phyloP scores from a whole-genome alignment of 164 flowering plant species.

The Taxillus chinensis region DNA sequence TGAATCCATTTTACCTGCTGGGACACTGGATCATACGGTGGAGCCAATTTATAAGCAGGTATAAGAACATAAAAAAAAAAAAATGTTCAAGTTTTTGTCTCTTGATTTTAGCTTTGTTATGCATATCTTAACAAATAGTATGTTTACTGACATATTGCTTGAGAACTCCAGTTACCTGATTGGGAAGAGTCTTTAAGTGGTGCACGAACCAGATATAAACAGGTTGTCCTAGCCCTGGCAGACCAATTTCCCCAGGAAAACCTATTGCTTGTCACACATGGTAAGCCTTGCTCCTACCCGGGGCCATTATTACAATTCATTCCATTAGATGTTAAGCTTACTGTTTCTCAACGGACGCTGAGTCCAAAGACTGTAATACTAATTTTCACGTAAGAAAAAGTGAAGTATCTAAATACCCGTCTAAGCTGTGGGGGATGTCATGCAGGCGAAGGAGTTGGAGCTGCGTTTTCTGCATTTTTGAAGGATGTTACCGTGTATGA shows the following conservation, averaged over 20 bases:
- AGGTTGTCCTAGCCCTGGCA: constrained; percentile 50
- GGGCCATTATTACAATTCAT: too few species aligned
- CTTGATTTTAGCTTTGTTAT: too few species aligned
- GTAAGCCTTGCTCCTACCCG: constrained; percentile 25
- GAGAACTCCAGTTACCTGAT: constrained; percentile 45
- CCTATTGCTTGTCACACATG: constrained; percentile 77
- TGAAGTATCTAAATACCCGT: not conserved
- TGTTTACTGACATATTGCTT: not conserved
- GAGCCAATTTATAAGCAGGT: constrained; percentile 53
- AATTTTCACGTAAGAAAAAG: too few species aligned
- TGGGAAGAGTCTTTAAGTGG: constrained; percentile 53
- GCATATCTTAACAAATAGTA: too few species aligned
- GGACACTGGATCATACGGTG: constrained; percentile 48
- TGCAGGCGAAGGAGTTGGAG: constrained; percentile 80
- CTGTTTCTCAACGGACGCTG: too few species aligned
- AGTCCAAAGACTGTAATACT: too few species aligned
- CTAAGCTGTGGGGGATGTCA: not conserved
- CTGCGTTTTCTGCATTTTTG: constrained; percentile 35
- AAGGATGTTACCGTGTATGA: constrained; percentile 32
- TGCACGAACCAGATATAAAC: constrained; percentile 46
- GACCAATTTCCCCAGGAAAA: constrained; percentile 67
- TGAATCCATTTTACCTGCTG: constrained; percentile 59
- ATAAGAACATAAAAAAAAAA: not conserved
- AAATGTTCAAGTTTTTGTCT: too few species aligned
- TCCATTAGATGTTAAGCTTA: too few species aligned